Percentiles rank a stretch among this genome's conserved stretches.
Evolutionary conservation across 139 green algal genomes (phyloP).

Genomic region (Chlamydomonas eustigma): DNA sequence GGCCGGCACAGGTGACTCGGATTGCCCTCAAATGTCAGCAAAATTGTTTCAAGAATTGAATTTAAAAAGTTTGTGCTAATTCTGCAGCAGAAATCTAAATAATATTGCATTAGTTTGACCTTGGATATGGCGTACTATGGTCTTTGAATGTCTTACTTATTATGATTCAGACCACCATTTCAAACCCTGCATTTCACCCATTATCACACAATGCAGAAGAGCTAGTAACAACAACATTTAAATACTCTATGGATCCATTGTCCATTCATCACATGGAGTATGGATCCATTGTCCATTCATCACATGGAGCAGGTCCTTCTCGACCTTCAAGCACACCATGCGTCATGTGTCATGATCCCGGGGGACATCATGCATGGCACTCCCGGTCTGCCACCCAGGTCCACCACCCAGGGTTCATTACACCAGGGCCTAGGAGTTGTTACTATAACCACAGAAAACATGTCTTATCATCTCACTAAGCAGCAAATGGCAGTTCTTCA

Average conservation of each 20-base stretch:
- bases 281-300: too few species aligned
- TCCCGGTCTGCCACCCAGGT: not conserved
- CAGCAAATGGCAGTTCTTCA: too few species aligned
- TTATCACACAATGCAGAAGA: not conserved
- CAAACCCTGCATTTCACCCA: not conserved
- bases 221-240: not conserved
- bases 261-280: too few species aligned
- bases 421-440: too few species aligned
- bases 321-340: not conserved
- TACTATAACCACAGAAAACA: too few species aligned
- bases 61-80: not conserved
- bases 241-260: slow-evolving; percentile 1
- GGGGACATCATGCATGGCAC: not conserved
- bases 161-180: not conserved
- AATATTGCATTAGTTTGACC: too few species aligned
- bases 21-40: not conserved
- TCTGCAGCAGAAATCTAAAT: too few species aligned
- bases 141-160: not conserved
- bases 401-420: too few species aligned
- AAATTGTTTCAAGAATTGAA: not conserved
- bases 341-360: not conserved
- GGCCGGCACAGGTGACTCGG: not conserved
- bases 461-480: too few species aligned
- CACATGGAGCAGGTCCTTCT: not conserved
- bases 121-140: too few species aligned